Percentiles rank a stretch among this genome's conserved stretches.
Conservation (phyloP, 2,329 filamentous ascomycete genomes). For the Cylindrodendrum hubeiense region DNA sequence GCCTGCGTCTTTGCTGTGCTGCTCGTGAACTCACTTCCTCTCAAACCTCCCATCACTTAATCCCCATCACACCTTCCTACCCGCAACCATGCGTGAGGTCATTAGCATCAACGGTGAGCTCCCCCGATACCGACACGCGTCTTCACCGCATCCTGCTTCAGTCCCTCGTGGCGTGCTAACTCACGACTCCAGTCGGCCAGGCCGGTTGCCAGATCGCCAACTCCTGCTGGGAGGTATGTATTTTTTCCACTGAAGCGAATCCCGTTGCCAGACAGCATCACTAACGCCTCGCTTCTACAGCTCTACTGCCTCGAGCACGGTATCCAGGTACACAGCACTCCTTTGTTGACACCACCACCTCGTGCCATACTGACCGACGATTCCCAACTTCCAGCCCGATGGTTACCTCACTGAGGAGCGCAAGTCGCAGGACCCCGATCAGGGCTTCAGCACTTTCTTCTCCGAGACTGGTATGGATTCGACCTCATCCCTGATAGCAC, state of each 20-base stretch:
- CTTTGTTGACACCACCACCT: slow-evolving; percentile 36
- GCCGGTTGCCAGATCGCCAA: slow-evolving; percentile 99
- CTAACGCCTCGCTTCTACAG: slow-evolving; percentile 62
- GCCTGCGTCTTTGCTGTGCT: slow-evolving; percentile 37
- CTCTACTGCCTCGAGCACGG: slow-evolving; percentile 99
- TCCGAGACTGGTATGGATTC: slow-evolving; percentile 89
- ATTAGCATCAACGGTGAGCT: slow-evolving; percentile 97
- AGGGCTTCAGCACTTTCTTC: slow-evolving; percentile 99
- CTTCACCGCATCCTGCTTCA: slow-evolving; percentile 57
- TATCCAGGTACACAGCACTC: slow-evolving; percentile 81
- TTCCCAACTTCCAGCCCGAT: slow-evolving; percentile 77
- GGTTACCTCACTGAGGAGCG: slow-evolving; percentile 98
- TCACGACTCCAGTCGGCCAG: slow-evolving; percentile 85
- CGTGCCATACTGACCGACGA: slow-evolving; percentile 31
- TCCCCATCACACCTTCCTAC: slow-evolving; percentile 39
- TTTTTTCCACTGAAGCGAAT: slow-evolving; percentile 28
- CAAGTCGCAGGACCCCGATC: slow-evolving; percentile 91
- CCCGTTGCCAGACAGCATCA: slow-evolving; percentile 22
- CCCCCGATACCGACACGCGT: slow-evolving; percentile 45
- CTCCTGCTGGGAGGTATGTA: slow-evolving; percentile 99
- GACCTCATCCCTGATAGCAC: slow-evolving; percentile 1
- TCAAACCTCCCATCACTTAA: slow-evolving; percentile 43
- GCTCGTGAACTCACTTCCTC: slow-evolving; percentile 46
- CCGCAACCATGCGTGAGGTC: slow-evolving; percentile 94
- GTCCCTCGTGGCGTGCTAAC: slow-evolving; percentile 61